Evolutionary conservation across 2,329 filamentous ascomycete species (phyloP), one percentile per base, ranked within the genome.

Genomic region (Paraphaeosphaeria sporulosa): DNA sequence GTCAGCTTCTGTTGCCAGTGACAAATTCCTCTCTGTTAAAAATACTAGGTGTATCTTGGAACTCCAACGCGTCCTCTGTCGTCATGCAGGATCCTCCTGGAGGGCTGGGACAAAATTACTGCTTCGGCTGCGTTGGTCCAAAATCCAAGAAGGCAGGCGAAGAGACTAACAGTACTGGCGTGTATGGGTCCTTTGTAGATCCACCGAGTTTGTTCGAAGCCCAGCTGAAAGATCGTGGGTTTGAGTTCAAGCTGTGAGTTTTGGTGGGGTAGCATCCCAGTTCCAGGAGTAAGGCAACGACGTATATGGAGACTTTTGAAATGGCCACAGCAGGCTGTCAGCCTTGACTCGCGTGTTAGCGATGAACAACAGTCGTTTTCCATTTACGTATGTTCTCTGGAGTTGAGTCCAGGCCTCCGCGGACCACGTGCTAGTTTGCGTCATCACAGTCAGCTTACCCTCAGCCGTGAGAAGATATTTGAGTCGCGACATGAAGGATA

Each of bases 171-270:
- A 56, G 60, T 10, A 56, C 53, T 55, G 50, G 49, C 23, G 48
- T 36, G 27, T 48, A 51, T 32, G 54, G 58, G 3, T 38, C 49
- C 13, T 58, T 55, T 44, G 58, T 63, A 21, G 55, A 60, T 12
- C 61, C 60, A 4, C 42, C 30, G 32, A 60, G 58, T 36, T 36
- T 60, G 40, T 63, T 60, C 44, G 40, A 51, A 19, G 44, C 58
- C 13, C 61, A 60, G 51, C 51, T 60, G 21, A 57, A 49, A n/a
- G 58, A 63, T 54, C 54, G 61, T 32, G 58, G 61, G 13, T 60
- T 63, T 57, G 50, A 56, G 30, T 49, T 56, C 32, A n/a, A 25
- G 17, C 47, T 56, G 1, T 57, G 34, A 54, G 15, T n/a, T 23
- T 23, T 10, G 8, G 38, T 40, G 1, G 17, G 5, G 38, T n/a